phyloP scores from a whole-genome alignment of 257 asterid genomes.

The Marsdenia floribunda region DNA sequence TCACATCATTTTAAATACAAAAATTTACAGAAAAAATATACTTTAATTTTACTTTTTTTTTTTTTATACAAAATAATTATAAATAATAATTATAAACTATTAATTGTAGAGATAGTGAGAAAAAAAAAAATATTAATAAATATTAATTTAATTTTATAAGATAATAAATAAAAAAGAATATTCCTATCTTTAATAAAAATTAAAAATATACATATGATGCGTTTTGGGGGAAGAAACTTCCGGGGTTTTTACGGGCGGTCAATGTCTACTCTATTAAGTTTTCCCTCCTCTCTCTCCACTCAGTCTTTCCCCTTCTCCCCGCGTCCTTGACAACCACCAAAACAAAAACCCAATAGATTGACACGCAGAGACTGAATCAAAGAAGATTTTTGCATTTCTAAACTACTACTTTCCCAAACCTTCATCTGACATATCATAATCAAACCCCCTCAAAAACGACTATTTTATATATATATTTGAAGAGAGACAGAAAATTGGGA shows the following conservation, averaged over 20 bases:
- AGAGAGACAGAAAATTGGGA: conserved; percentile 17
- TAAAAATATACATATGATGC: no score
- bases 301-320: not conserved
- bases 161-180: no score
- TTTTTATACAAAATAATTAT: no score
- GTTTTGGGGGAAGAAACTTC: no score
- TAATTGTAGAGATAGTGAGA: no score
- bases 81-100: no score
- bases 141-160: no score
- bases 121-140: no score
- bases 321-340: not conserved
- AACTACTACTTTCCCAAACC: not conserved
- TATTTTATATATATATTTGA: not conserved
- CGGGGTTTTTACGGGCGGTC: not conserved
- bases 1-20: no score
- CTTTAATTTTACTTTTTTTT: no score
- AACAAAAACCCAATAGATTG: not conserved
- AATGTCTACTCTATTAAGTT: not conserved
- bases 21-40: no score
- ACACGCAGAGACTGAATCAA: not conserved
- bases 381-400: not conserved
- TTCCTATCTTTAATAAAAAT: no score
- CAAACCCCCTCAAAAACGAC: not conserved
- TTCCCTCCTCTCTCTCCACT: not conserved
- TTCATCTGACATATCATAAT: not conserved